A percentile compares a stretch with the other conserved stretches of the same genome.
Conservation (phyloP, 345 rosid genomes). For the Lepidium aucheri region DNA sequence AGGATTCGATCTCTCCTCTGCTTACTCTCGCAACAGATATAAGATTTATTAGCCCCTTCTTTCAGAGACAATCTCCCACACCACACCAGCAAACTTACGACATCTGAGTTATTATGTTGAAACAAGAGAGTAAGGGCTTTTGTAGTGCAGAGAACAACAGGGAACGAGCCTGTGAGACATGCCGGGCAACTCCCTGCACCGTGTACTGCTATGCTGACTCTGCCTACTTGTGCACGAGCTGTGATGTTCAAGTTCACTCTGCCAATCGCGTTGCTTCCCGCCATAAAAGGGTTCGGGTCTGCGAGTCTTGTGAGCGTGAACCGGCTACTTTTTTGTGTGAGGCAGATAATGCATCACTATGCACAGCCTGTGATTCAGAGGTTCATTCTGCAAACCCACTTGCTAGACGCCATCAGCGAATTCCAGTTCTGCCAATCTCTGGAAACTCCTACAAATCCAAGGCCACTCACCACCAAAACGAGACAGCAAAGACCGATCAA, state of each 20-base stretch:
- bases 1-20: conserved; percentile 33
- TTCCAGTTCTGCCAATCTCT: conserved; percentile 57
- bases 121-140: conserved; percentile 30
- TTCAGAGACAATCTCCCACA: conserved; percentile 28
- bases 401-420: conserved; percentile 87
- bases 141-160: conserved; percentile 34
- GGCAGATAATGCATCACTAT: conserved; percentile 88
- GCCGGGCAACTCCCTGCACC: conserved; percentile 62
- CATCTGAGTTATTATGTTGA: conserved; percentile 35
- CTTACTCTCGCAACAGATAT: conserved; percentile 14
- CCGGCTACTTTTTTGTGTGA: conserved; percentile 84
- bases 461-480: conserved; percentile 19
- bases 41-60: conserved; percentile 26
- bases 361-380: conserved; percentile 66
- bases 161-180: conserved; percentile 73
- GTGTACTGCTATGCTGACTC: conserved; percentile 86
- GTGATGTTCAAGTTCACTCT: conserved; percentile 71
- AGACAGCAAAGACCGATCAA: conserved; percentile 5
- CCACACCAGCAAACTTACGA: neutral
- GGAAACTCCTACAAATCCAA: conserved; percentile 29
- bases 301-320: conserved; percentile 77
- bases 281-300: conserved; percentile 76
- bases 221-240: conserved; percentile 64
- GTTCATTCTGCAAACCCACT: conserved; percentile 92
- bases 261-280: conserved; percentile 86